Percentiles rank a stretch among this genome's conserved stretches.
These are phyloP conservation scores for Jamesozyma rosinii DNA, from an alignment of 805 yeast genomes.

Conservation along the genomic window DNA sequence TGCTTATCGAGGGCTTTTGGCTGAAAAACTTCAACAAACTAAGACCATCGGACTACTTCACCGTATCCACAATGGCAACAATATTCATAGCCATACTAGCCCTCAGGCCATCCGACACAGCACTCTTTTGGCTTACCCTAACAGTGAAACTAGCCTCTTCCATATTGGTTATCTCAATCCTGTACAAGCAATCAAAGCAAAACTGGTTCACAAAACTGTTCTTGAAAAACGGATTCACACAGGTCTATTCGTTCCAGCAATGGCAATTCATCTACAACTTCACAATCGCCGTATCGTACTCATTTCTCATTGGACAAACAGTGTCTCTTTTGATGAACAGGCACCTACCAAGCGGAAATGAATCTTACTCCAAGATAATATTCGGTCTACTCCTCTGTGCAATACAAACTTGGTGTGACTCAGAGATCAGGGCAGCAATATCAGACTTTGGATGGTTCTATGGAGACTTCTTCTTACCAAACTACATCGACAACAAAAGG, in stretches of 20 bases:
- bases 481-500: conserved; percentile 37
- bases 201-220: conserved; percentile 58
- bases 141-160: conserved; percentile 43
- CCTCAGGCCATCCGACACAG: conserved; percentile 16
- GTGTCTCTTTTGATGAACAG: conserved; percentile 25
- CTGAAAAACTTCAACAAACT: conserved; percentile 53
- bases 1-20: conserved; percentile 39
- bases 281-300: conserved; percentile 46
- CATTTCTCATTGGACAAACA: conserved; percentile 38
- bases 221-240: conserved; percentile 54
- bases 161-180: conserved; percentile 40
- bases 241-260: conserved; percentile 56
- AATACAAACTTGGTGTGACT: conserved; percentile 61
- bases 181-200: conserved; percentile 49
- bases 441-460: conserved; percentile 88
- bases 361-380: conserved; percentile 32
- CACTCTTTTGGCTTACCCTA: conserved; percentile 36
- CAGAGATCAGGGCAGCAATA: conserved; percentile 57
- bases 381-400: conserved; percentile 47
- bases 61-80: conserved; percentile 39
- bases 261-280: conserved; percentile 61
- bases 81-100: conserved; percentile 29
- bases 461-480: conserved; percentile 72
- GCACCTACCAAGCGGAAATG: neutral
- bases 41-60: conserved; percentile 54